Conservation (phyloP, 306 rosid species). For the Glycine latifolia region DNA sequence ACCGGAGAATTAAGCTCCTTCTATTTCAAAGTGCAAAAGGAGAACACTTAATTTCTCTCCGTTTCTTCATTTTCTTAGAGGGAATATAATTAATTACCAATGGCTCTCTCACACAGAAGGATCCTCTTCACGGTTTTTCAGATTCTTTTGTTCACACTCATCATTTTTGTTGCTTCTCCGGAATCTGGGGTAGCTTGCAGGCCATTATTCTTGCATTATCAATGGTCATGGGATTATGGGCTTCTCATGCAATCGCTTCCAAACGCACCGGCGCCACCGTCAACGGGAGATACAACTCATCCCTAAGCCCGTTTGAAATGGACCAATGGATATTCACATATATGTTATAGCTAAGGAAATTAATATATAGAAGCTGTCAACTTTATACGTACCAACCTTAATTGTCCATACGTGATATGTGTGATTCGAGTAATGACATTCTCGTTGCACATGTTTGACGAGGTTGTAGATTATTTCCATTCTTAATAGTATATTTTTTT, state of each 20-base stretch:
- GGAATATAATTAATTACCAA: neutral
- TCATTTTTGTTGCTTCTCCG: neutral
- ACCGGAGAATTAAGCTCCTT: neutral
- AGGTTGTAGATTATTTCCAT: neutral
- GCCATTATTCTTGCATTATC: conserved; percentile 32
- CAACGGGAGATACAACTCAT: conserved; percentile 26
- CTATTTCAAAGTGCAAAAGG: neutral
- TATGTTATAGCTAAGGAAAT: too few species aligned
- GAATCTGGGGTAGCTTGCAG: conserved; percentile 41
- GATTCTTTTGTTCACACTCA: neutral
- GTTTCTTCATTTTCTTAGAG: neutral
- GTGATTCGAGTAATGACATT: conserved; percentile 1
- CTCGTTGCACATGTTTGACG: neutral
- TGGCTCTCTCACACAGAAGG: conserved; percentile 22
- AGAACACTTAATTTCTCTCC: neutral
- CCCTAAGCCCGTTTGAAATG: conserved; percentile 17
- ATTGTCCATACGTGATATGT: neutral
- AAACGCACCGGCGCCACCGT: neutral
- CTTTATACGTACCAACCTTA: neutral
- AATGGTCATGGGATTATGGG: conserved; percentile 37
- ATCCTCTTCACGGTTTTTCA: neutral
- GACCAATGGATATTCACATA: too few species aligned
- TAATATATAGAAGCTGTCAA: neutral
- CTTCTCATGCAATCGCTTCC: conserved; percentile 41
- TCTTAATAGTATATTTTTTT: neutral